Evolutionary conservation across 1,284 basidiomycete genomes (phyloP), one percentile per base, ranked within the genome.

Genomic region (Lignosus rhinocerotis): DNA sequence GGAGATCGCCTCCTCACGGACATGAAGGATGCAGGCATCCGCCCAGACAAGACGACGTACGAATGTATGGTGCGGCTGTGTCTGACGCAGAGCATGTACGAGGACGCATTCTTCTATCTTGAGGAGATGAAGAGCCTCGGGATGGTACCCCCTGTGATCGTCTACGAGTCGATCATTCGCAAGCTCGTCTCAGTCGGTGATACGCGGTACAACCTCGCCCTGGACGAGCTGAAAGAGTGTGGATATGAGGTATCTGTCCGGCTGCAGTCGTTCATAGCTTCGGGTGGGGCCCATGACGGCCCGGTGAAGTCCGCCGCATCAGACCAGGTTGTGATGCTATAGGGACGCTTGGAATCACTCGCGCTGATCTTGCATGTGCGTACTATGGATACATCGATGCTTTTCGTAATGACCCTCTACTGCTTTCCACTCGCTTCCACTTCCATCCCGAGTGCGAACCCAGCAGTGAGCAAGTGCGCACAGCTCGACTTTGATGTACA

Each of bases 71-170:
- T 94, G 60, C 65, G 76, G 14, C 80, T 94, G 3, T 88, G 85
- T 68, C 78, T 93, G 19, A 85, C 85, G 1, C 88, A 92, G 67
- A 70, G 80, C 12, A 78, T 75, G 2, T 95, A 93, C 72, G 92
- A 94, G 68, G 89, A 93, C 66, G 92, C 92, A 0, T 95, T 95
- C 75, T 88, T 86, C 72, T 93, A 91, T 71, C 80, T 95, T 33
- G 92, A 94, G 70, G 88, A 92, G 76, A 91, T 93, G 88, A 94
- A 94, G 72, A 73, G 77, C 0, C 80, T 79, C 48, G 78, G 78
- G 12, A 76, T 84, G 69, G 70, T 77, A 36, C 92, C 92, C 2
- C 72, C 83, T 1, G 66, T 70, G 39, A 65, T 66, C 1, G 72
- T 87, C n/a, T 95, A 94, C 73, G 77, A 82, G 36, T 73, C 76